Evolutionary conservation across 164 flowering plant species (phyloP), one percentile per base, ranked within the genome.

Genomic region (Chloranthus sessilifolius): DNA sequence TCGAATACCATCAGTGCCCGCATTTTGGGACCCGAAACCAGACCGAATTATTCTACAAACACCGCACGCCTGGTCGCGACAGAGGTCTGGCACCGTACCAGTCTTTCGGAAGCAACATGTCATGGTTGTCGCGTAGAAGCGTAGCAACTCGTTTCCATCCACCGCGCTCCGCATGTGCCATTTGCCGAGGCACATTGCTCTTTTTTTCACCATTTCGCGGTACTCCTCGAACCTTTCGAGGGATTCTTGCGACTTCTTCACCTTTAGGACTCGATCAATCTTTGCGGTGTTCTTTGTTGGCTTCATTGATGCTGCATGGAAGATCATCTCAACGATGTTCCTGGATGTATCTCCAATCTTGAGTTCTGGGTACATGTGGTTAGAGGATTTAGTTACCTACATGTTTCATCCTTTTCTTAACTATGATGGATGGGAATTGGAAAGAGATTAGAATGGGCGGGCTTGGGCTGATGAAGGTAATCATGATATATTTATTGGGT

Each of bases 91-190:
- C 9, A 64, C 53, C 39, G 28, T 53, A 3, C 17, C 35, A 12
- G 14, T 1, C 45, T 52, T 53, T 29, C 39, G 12, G 7, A 50
- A 21, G 53, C 64, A 56, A 34, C 81, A 75, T 35, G 33, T 45
- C 52, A 78, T 61, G 19, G 65, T 51, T 16, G 80, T 76, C 52
- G 53, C 57, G 41, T 70, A 68, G 60, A 76, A 74, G 16, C 40
- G 59, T 16, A 78, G 24, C 21, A 68, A 42, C 62, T 81, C 83
- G 47, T 81, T 76, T 22, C 80, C 77, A 55, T 78, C 88, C 2
- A 72, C 83, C 26, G 45, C 10, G 51, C 63, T 63, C 50, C 82
- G 53, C 15, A 69, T 72, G 49, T 78, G 73, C 37, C 31, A 55
- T 29, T 23, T 36, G 1, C 29, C n/a, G 20, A 54, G 50, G 47